Base-by-base conservation (phyloP, 1,284 basidiomycete species). In the Ceratorhiza oryzae-sativae region DNA sequence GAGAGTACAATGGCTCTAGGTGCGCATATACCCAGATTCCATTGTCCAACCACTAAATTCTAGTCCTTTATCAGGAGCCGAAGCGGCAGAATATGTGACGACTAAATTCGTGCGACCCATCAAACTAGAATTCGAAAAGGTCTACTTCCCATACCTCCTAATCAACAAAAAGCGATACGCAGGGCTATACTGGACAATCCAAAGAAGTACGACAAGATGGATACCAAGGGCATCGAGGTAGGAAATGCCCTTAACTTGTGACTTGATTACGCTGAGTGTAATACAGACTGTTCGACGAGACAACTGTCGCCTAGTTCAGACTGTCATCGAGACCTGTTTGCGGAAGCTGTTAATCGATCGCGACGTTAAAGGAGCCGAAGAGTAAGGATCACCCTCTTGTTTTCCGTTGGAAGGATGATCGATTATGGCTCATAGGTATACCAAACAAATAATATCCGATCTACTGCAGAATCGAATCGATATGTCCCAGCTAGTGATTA, bases 111-210 rank as follows among this genome's bases (percentile, higher is more conserved):
- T 95, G 77, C 91, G 91, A 77, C 95, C 96, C 0, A 98, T 98
- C 84, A 98, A 97, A 79, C 87, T 98, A 20, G 96, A 98, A 80
- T 98, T 98, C 82, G 95, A 98, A 80, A 98, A 98, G 79, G 95
- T 98, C 1, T 98, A 98, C 81, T 98, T 92, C 80, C 95, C 95
- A 2, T 98, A 98, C 79, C 82, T 98, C 63, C 88, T 98, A 46
- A 98, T 98, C 81, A 97, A 84, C 85, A 98, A 98, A 82, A 98
- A 98, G 81, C 89, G 96, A 39, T 98, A 98, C 80, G 95, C 96
- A 1, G 96, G 95, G 3, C 81, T 97, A 71, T 97, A 98, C 78
- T 98, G 96, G 96, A 98, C 95, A 89, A 88, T 75, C 83, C 90
- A 6, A 95, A 97, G 55, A 96, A 94, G 80, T 95, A 93, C 76